Conservation (phyloP, 768 basidiomycete species). For the Leccinum rimulosum region DNA sequence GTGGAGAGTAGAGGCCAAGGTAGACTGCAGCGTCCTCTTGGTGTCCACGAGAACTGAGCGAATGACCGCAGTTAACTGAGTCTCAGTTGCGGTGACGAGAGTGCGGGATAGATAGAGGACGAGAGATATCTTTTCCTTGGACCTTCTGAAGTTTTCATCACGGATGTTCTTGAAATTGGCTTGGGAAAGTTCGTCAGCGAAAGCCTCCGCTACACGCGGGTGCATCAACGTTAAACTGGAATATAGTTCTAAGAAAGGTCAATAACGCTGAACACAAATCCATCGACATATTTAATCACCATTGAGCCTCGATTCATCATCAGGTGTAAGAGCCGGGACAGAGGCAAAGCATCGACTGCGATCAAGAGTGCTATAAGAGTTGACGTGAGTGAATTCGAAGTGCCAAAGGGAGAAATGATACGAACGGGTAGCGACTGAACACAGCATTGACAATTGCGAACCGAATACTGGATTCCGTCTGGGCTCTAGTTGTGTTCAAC, state of each 20-base stretch:
- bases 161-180: constrained; percentile 13
- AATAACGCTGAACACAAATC: not conserved
- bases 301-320: constrained; percentile 13
- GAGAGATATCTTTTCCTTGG: constrained; percentile 25
- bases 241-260: constrained; percentile 14
- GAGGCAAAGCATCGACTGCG: constrained; percentile 15
- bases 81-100: constrained; percentile 13
- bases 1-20: constrained; percentile 17
- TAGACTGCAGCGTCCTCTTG: constrained; percentile 12
- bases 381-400: not conserved
- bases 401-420: not conserved
- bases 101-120: constrained; percentile 14
- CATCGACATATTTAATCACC: constrained; percentile 1
- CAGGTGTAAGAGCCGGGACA: constrained; percentile 11
- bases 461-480: constrained; percentile 21
- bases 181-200: constrained; percentile 20
- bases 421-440: constrained; percentile 24
- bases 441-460: constrained; percentile 27
- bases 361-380: constrained; percentile 17
- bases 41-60: constrained; percentile 13
- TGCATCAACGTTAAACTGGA: constrained; percentile 14
- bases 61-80: constrained; percentile 14
- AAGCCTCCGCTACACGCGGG: constrained; percentile 17
- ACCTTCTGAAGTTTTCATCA: constrained; percentile 21
- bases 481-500: constrained; percentile 7